phyloP scores from a whole-genome alignment of 2,329 filamentous ascomycete species.

The Dactylellina sp. region DNA sequence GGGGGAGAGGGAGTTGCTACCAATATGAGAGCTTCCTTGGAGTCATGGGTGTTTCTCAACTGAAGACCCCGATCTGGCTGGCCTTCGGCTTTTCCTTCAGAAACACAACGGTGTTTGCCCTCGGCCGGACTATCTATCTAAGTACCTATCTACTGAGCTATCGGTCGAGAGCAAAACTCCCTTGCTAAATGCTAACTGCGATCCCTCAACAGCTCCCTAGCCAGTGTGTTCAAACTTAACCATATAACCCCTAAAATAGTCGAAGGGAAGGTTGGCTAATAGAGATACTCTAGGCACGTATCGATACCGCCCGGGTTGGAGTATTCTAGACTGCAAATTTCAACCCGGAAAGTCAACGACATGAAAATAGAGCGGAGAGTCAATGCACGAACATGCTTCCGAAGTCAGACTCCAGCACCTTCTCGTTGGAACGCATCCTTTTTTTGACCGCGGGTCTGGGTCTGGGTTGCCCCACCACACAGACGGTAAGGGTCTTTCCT shows the following conservation, averaged over 20 bases:
- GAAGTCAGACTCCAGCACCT: conserved; percentile 50
- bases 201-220: conserved; percentile 7
- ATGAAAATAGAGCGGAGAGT: conserved; percentile 10
- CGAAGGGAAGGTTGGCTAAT: conserved; percentile 36
- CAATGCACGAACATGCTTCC: conserved; percentile 53
- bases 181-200: too few relatives aligned
- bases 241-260: conserved; percentile 28
- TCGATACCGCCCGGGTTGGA: conserved; percentile 35
- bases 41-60: conserved; percentile 52
- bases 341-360: conserved; percentile 36
- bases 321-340: conserved; percentile 24
- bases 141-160: conserved; percentile 21
- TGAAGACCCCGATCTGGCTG: conserved; percentile 47
- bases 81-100: conserved; percentile 18
- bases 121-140: conserved; percentile 21
- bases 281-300: conserved; percentile 37
- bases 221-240: neutral
- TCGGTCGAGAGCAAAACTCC: too few relatives aligned
- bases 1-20: conserved; percentile 39
- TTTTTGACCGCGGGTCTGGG: conserved; percentile 56
- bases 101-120: conserved; percentile 20
- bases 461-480: conserved; percentile 49
- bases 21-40: conserved; percentile 32
- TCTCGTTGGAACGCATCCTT: conserved; percentile 56
- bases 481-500: conserved; percentile 36